Percentiles rank a stretch among this genome's conserved stretches.
Conservation (phyloP, 192 early-diverging fungal genomes). For the Mortierella hygrophila region DNA sequence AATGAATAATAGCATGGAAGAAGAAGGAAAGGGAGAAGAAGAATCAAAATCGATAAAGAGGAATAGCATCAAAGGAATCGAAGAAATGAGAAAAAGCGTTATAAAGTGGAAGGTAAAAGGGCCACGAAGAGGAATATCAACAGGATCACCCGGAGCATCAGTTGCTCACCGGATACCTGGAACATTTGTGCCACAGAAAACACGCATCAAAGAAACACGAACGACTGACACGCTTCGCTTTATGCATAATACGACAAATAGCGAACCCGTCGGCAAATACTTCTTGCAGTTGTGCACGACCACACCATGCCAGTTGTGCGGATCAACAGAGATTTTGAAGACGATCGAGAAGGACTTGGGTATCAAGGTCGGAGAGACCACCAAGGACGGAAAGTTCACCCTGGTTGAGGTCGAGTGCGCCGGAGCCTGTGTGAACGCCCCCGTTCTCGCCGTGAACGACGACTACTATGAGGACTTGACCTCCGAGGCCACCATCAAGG, state of each 20-base stretch:
- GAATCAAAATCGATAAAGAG: too few species aligned
- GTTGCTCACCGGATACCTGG: too few species aligned
- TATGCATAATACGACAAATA: conserved; percentile 29
- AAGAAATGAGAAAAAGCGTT: too few species aligned
- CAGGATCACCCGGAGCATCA: too few species aligned
- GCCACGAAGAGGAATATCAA: too few species aligned
- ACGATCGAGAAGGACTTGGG: conserved; percentile 88
- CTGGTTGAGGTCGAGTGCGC: conserved; percentile 99
- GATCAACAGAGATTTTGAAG: conserved; percentile 90
- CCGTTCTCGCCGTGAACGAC: conserved; percentile 97
- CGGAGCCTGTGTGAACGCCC: conserved; percentile 98
- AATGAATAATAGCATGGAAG: too few species aligned
- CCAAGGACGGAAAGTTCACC: conserved; percentile 93
- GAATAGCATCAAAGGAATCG: too few species aligned
- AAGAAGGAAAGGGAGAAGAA: too few species aligned
- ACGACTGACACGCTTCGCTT: background rate
- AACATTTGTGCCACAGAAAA: background rate
- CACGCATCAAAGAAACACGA: background rate
- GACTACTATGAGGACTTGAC: conserved; percentile 99
- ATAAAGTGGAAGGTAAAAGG: too few species aligned
- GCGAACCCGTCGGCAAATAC: conserved; percentile 98
- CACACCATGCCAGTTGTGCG: conserved; percentile 97
- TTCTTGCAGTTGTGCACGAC: conserved; percentile 99
- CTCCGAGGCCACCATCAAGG: conserved; percentile 87
- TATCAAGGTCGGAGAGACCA: conserved; percentile 96